phyloP scores from a whole-genome alignment of 192 early-diverging fungal species.

The Rhizophlyctis rosea region DNA sequence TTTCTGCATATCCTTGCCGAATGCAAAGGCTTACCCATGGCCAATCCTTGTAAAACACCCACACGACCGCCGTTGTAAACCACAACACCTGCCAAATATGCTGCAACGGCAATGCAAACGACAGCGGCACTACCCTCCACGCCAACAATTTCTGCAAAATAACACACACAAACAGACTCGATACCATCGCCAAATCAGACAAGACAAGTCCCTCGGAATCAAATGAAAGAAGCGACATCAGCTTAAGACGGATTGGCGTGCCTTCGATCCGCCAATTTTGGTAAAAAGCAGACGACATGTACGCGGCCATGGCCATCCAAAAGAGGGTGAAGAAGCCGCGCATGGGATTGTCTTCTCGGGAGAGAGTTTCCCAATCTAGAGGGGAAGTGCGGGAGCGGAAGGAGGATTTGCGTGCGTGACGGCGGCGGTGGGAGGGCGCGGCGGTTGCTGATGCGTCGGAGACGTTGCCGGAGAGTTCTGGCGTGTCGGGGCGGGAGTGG shows the following conservation, averaged over 20 bases:
- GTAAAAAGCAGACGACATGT: conserved; percentile 60
- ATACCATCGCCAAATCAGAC: conserved; percentile 70
- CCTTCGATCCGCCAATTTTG: conserved; percentile 56
- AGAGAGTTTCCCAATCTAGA: conserved; percentile 34
- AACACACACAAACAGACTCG: conserved; percentile 61
- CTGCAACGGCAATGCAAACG: conserved; percentile 54
- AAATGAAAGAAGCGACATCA: conserved; percentile 47
- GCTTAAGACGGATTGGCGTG: conserved; percentile 38
- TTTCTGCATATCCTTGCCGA: not conserved
- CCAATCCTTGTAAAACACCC: conserved; percentile 63
- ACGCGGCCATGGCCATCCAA: conserved; percentile 76
- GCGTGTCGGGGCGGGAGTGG: not conserved
- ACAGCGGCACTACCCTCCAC: conserved; percentile 42
- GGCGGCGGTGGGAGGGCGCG: not conserved
- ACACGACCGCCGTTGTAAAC: conserved; percentile 29
- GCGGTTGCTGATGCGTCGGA: not conserved
- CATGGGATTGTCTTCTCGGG: conserved; percentile 33
- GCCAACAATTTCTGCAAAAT: conserved; percentile 56
- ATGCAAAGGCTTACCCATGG: conserved; percentile 60
- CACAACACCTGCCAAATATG: conserved; percentile 41
- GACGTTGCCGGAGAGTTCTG: not conserved
- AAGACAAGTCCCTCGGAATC: conserved; percentile 64
- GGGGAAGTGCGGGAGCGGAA: conserved; percentile 31
- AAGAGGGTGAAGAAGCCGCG: conserved; percentile 81
- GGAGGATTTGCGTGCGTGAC: conserved; percentile 14